A percentile compares a stretch with the other conserved stretches of the same genome.
phyloP scores from a whole-genome alignment of 768 basidiomycete genomes.

The Tephrocybe sp. region DNA sequence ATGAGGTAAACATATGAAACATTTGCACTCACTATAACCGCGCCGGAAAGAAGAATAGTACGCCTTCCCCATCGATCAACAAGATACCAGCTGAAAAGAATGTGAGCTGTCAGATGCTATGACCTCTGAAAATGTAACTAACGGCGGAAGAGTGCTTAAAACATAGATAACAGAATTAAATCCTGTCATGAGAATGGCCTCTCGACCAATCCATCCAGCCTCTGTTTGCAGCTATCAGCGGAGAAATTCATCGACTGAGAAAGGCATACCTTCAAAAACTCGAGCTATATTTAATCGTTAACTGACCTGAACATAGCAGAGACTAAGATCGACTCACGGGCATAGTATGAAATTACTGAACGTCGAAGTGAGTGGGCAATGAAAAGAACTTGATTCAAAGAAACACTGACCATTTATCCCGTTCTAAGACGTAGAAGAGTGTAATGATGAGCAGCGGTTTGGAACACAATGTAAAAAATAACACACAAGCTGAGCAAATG shows the following conservation, averaged over 20 bases:
- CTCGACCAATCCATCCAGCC: conserved; percentile 85
- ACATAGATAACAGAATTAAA: conserved; percentile 77
- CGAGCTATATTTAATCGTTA: conserved; percentile 47
- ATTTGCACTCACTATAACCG: conserved; percentile 51
- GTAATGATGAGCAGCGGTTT: background rate
- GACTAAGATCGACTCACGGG: conserved; percentile 55
- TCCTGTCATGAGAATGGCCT: conserved; percentile 87
- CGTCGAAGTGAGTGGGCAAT: conserved; percentile 4
- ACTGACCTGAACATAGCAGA: background rate
- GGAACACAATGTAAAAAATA: conserved; percentile 1
- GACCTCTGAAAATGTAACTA: conserved; percentile 20
- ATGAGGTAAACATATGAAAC: background rate
- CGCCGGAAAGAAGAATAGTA: conserved; percentile 73
- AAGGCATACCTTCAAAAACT: conserved; percentile 79
- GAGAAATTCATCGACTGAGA: background rate
- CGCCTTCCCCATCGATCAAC: conserved; percentile 85
- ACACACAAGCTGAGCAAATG: conserved; percentile 90
- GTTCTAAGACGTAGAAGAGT: conserved; percentile 48
- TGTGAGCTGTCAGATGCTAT: conserved; percentile 1
- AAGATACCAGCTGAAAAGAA: conserved; percentile 69
- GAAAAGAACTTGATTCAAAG: conserved; percentile 1
- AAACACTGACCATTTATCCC: conserved; percentile 81
- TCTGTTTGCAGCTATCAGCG: conserved; percentile 33
- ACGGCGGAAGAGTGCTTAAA: conserved; percentile 71
- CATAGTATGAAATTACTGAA: conserved; percentile 92